Base-by-base conservation (phyloP, 306 rosid species). In the Acacia crassicarpa region DNA sequence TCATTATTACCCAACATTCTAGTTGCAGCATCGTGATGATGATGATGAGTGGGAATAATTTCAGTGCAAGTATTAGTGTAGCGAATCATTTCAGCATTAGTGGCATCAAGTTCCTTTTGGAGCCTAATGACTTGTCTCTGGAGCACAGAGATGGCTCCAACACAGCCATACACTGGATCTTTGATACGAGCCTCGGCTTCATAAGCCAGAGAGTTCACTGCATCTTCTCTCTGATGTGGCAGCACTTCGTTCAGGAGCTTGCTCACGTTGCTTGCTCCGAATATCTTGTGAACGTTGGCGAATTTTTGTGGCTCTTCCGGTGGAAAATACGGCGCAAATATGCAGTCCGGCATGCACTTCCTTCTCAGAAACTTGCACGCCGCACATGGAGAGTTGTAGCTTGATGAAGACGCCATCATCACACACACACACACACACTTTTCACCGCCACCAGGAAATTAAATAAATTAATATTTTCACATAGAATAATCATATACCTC, bases 261-360 rank as follows among this genome's bases (percentile, higher is more conserved):
- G 15, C 94, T 90, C 3, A 94, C 98, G 61, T 94, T 94, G 88
- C 98, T 94, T 11, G 98, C 98, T 2, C 98, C 98, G 72, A 94
- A 94, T 65, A 92, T 92, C 70, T 92, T 94, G 92, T 94, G 98
- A 38, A 88, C 92, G 53, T 85, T 86, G 9, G 92, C 89, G 23
- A 91, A 91, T 41, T 91, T 91, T 49, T 86, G 91, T 0, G 92
- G 91, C 81, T 89, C 92, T 67, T 89, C 94, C 9, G 94, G 88
- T 2, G 94, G 92, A 78, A 91, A 91, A 63, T 91, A 91, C 11
- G 92, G 94, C 1, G 94, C 92, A 16, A 89, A 91, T 3, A 88
- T 81, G 83, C 94, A 91, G 20, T 85, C 89, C 2, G 91, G 91
- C 82, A 82, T 85, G 86, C 94, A 91, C 62, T 91, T 91, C 75